Evolutionary conservation across 768 basidiomycete genomes (phyloP).

Genomic region (Gloeophyllum trabeum): DNA sequence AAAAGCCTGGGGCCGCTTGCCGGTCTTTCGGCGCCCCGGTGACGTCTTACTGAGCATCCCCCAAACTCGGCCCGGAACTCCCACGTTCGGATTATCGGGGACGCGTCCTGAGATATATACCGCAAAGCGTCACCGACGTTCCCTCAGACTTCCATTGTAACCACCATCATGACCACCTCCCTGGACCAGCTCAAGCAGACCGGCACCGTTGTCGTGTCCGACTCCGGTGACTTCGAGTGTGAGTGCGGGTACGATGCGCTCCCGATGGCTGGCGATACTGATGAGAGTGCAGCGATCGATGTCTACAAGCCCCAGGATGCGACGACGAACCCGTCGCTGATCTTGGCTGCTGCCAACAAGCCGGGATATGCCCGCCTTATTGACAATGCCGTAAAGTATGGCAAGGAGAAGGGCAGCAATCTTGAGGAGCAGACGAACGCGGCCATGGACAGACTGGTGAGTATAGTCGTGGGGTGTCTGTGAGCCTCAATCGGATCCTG

Average conservation of each 20-base stretch:
- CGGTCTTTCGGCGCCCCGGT: too few species aligned
- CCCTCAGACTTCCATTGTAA: too few species aligned
- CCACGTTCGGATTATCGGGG: too few species aligned
- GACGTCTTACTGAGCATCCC: too few species aligned
- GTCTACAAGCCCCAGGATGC: constrained; percentile 98
- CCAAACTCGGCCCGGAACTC: too few species aligned
- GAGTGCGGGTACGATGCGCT: constrained; percentile 14
- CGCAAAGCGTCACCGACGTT: too few species aligned
- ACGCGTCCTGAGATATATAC: too few species aligned
- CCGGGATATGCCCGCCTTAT: constrained; percentile 75
- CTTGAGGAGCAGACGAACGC: constrained; percentile 64
- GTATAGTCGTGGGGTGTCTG: constrained; percentile 15
- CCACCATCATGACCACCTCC: constrained; percentile 61
- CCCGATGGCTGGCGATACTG: constrained; percentile 4
- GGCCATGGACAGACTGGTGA: constrained; percentile 83
- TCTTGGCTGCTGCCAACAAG: constrained; percentile 89
- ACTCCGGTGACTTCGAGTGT: constrained; percentile 95
- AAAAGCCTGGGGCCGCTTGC: too few species aligned
- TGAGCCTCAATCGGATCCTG: constrained; percentile 3
- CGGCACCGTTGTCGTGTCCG: constrained; percentile 93
- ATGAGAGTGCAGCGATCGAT: constrained; percentile 64
- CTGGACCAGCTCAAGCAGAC: constrained; percentile 81
- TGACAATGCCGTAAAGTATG: constrained; percentile 61
- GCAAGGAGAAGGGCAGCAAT: constrained; percentile 72
- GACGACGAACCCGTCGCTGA: constrained; percentile 94